phyloP scores from a whole-genome alignment of 1,139 yeast species.

The Chernovozyma sophiae-reginae region DNA sequence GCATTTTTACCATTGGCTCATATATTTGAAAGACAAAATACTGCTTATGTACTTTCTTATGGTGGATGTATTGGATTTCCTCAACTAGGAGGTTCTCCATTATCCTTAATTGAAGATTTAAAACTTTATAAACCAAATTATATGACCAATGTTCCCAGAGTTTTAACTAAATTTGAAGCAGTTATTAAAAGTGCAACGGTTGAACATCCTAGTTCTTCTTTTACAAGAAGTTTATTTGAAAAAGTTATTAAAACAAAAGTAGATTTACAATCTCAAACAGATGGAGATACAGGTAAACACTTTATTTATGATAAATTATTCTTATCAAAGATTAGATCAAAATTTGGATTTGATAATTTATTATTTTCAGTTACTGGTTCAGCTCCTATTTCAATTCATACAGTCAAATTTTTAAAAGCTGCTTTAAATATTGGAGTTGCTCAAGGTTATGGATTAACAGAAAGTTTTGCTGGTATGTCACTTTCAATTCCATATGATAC shows the following conservation, averaged over 20 bases:
- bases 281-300: constrained; percentile 27
- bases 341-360: constrained; percentile 35
- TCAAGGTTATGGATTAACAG: constrained; percentile 48
- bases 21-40: constrained; percentile 35
- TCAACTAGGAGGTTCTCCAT: constrained; percentile 38
- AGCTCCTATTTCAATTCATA: constrained; percentile 42
- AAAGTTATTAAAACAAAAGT: constrained; percentile 23
- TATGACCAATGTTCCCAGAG: constrained; percentile 61
- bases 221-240: constrained; percentile 16
- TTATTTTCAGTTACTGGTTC: constrained; percentile 30
- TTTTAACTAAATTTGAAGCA: constrained; percentile 58
- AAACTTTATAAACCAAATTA: constrained; percentile 49
- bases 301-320: constrained; percentile 29
- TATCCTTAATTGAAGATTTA: constrained; percentile 54
- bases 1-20: constrained; percentile 62
- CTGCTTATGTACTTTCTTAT: constrained; percentile 23
- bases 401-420: constrained; percentile 39
- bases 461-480: constrained; percentile 41
- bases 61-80: constrained; percentile 46
- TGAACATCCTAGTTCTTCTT: constrained; percentile 16
- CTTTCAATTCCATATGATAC: constrained; percentile 28
- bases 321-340: constrained; percentile 17
- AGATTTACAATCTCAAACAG: constrained; percentile 25
- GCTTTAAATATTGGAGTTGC: constrained; percentile 33
- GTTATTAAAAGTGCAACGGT: constrained; percentile 38